A percentile compares a stretch with the other conserved stretches of the same genome.
These are phyloP conservation scores for Cymbomonas tetramitiformis DNA, from an alignment of 139 green algal genomes.

Conservation along the genomic window DNA sequence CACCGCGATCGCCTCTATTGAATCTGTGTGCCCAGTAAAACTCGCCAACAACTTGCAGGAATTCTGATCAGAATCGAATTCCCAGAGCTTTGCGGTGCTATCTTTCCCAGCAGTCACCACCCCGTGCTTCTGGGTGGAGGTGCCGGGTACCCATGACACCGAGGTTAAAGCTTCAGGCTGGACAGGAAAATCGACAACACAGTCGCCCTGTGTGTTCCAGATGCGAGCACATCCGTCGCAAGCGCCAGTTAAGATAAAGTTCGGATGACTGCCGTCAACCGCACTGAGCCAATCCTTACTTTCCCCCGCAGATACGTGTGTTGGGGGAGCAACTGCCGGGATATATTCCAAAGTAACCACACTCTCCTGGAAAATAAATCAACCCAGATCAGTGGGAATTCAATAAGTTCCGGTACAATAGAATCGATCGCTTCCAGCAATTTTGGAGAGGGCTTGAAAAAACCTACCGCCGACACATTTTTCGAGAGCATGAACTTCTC, in stretches of 20 bases:
- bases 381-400: too few relatives aligned
- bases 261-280: constrained; percentile 25
- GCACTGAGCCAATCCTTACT: constrained; percentile 71
- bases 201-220: background rate
- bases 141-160: constrained; percentile 3
- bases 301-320: constrained; percentile 25
- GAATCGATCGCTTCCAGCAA: too few relatives aligned
- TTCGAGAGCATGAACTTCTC: constrained; percentile 50
- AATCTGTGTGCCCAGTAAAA: constrained; percentile 1
- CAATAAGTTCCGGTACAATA: too few relatives aligned
- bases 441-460: too few relatives aligned
- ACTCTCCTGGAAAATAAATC: constrained; percentile 56
- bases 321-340: constrained; percentile 63
- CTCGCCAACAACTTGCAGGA: background rate
- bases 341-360: constrained; percentile 81
- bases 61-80: constrained; percentile 7
- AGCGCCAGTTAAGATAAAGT: constrained; percentile 12
- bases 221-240: constrained; percentile 15
- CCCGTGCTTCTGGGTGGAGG: background rate
- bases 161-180: background rate
- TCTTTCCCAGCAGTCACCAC: constrained; percentile 43
- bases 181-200: background rate
- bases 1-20: background rate
- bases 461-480: constrained; percentile 57
- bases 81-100: constrained; percentile 35